Percentiles rank a stretch among this genome's conserved stretches.
Conservation (phyloP, 371 early-diverging fungal genomes). For the Phascolomyces articulosus region DNA sequence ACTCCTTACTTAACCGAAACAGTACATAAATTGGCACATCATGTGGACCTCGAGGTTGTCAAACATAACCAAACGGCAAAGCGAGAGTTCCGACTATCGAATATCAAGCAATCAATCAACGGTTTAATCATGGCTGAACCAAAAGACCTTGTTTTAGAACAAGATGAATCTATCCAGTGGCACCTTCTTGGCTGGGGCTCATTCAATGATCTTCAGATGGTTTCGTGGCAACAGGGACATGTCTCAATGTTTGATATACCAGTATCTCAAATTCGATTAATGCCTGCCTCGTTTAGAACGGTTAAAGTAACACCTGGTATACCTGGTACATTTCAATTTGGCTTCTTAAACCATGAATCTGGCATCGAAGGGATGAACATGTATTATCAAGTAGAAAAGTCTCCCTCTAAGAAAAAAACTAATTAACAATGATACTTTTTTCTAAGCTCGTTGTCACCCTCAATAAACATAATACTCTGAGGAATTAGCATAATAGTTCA, state of each 20-base stretch:
- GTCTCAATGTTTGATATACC: slow-evolving; percentile 12
- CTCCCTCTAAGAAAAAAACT: too few relatives aligned
- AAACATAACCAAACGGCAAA: slow-evolving; percentile 8
- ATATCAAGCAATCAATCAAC: slow-evolving; percentile 38
- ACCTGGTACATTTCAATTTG: slow-evolving; percentile 21
- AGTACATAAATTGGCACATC: slow-evolving; percentile 15
- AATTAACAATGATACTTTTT: too few relatives aligned
- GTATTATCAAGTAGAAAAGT: slow-evolving; percentile 14
- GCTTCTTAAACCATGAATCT: slow-evolving; percentile 13
- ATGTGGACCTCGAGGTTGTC: slow-evolving; percentile 9
- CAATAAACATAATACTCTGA: too few relatives aligned
- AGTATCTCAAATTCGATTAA: slow-evolving; percentile 26
- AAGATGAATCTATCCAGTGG: slow-evolving; percentile 24
- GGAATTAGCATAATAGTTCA: too few relatives aligned
- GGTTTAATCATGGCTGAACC: slow-evolving; percentile 34
- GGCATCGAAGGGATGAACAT: slow-evolving; percentile 25
- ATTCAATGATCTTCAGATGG: slow-evolving; percentile 28
- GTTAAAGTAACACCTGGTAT: slow-evolving; percentile 14
- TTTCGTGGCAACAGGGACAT: slow-evolving; percentile 34
- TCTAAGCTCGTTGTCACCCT: too few relatives aligned
- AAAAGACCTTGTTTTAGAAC: slow-evolving; percentile 24
- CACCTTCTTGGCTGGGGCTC: slow-evolving; percentile 51
- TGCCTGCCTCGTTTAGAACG: slow-evolving; percentile 47
- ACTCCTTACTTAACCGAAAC: slow-evolving; percentile 40
- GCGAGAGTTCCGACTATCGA: slow-evolving; percentile 17